phyloP scores from a whole-genome alignment of 306 rosid genomes.

The Quercus variabilis region DNA sequence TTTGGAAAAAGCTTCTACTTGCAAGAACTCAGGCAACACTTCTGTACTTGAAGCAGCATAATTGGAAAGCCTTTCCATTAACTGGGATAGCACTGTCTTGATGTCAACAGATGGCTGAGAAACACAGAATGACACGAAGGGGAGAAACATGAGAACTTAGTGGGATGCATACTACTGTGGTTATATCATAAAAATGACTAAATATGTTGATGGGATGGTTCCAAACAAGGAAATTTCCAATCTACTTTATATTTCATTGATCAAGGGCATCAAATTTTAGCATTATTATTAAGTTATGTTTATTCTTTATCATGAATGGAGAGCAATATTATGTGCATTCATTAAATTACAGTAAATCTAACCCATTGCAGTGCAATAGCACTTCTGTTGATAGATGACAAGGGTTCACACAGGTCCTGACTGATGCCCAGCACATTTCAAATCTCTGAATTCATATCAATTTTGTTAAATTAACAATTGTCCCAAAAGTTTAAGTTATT shows the following conservation, averaged over 20 bases:
- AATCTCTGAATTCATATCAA: too few species aligned
- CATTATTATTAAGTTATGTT: background rate
- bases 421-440: background rate
- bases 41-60: conserved; percentile 96
- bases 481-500: too few species aligned
- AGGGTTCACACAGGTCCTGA: background rate
- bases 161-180: background rate
- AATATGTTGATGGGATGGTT: background rate
- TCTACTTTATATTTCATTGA: background rate
- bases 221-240: background rate
- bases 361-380: background rate
- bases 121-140: conserved; percentile 7
- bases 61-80: conserved; percentile 96
- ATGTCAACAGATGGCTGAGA: conserved; percentile 87
- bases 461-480: too few species aligned
- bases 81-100: conserved; percentile 92
- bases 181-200: conserved; percentile 22
- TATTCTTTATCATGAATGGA: background rate
- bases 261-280: background rate
- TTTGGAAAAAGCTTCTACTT: conserved; percentile 98
- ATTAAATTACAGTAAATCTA: background rate
- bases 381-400: background rate
- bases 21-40: conserved; percentile 95
- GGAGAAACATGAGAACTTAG: conserved; percentile 11
- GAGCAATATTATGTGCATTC: background rate